Percentiles rank a stretch among this genome's conserved stretches.
Evolutionary conservation across 306 rosid genomes (phyloP).

Genomic region (Phaseolus lunatus): DNA sequence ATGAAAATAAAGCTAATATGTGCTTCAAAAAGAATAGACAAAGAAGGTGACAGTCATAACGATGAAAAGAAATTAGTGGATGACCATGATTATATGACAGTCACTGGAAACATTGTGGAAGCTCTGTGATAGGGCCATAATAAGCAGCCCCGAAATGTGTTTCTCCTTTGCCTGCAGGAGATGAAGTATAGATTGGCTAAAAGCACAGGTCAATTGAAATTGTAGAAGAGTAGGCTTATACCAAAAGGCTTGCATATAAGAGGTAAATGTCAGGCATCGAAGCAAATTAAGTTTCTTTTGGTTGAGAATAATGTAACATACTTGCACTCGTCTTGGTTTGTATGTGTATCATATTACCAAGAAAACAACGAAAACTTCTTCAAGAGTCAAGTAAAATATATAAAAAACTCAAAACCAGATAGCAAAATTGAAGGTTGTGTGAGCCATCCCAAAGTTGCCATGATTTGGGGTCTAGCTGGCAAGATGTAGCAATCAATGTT

Average conservation of each 20-base stretch:
- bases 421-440: neutral
- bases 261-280: constrained; percentile 1
- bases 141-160: neutral
- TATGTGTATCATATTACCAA: neutral
- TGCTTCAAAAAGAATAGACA: neutral
- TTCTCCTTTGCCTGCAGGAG: constrained; percentile 11
- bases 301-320: constrained; percentile 20
- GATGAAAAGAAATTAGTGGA: neutral
- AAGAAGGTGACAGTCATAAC: neutral
- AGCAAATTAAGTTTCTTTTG: neutral
- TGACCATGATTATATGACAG: neutral
- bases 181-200: constrained; percentile 4
- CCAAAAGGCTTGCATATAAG: neutral
- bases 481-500: neutral
- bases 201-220: constrained; percentile 6
- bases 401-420: neutral
- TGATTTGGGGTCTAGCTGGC: neutral
- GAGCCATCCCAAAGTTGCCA: neutral
- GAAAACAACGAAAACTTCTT: neutral
- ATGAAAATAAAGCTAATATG: neutral
- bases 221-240: neutral
- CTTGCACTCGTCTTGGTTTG: neutral
- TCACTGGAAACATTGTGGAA: constrained; percentile 1
- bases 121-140: neutral
- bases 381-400: neutral